Base-by-base conservation (phyloP, 148 eudicot species). In the Talinum fruticosum region DNA sequence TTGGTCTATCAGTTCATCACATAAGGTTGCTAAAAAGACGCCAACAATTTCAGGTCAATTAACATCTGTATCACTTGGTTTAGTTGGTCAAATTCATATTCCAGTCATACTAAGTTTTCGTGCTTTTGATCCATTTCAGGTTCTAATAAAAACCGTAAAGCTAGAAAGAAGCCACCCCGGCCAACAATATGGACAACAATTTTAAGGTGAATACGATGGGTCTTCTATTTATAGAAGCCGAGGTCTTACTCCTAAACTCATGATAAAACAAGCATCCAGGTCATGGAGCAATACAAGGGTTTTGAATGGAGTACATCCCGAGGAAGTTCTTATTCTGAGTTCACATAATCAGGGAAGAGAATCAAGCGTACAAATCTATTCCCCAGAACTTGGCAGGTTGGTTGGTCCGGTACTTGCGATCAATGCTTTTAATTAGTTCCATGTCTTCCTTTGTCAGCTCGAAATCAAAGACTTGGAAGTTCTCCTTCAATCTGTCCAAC, bases 311-410 rank as follows among this genome's bases (percentile, higher is more conserved):
- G 16, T n/a, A 15, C 47, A 66, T 35, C 69, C 23, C 35, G 34
- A 13, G 5, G 24, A 72, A 45, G n/a, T 35, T 82, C 75, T 41
- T 15, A 23, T 78, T 75, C 61, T 54, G 38, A 67, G 29, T 51
- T 30, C 36, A 57, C 61, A 75, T 10, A 72, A 26, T 19, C 5
- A n/a, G n/a, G n/a, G 33, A 79, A 29, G 23, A 24, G 32, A 41
- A 3, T 83, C 80, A 83, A 35, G 97, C 98, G 75, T 74, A 94
- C 24, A 94, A 80, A 85, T 94, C 89, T 4, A 94, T 81, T 69
- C 96, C 96, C 98, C 98, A 94, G 71, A 92, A 92, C 77, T 81
- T 89, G 38, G 92, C 97, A 53, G 98, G 95, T 79, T 89, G 89
- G 79, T 90, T 90, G 71, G 93, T 94, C 73, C 98, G 82, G 51